Base-by-base conservation (phyloP, 1,284 basidiomycete genomes). In the Moesziomyces parantarcticus region DNA sequence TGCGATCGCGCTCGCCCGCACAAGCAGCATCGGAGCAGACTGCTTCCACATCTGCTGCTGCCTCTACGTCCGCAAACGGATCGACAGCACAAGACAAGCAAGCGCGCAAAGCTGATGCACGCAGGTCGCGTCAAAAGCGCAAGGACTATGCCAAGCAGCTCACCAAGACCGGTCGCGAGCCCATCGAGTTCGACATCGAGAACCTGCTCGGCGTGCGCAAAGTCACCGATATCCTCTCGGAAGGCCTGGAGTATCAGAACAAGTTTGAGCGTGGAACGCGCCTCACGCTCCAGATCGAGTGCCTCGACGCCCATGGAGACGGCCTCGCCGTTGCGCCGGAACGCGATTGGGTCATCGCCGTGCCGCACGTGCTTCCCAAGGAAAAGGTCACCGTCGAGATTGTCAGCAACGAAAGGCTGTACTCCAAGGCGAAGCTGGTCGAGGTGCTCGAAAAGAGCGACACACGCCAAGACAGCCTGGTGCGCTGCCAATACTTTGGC, bases 401-500 rank as follows among this genome's bases (percentile, higher is more conserved):
- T 16, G 66, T 58, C 11, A 61, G 58, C 41, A 78, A 77, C 43
- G 82, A 83, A 42, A 42, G 81, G 20, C 50, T 82, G 3, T 72
- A 68, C 39, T 79, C 77, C 25, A 76, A 78, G 48, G 62, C 75
- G 11, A 72, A 77, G 47, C 49, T 83, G 21, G 49, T 82, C 3
- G 51, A 74, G 29, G 47, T 77, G 10, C 2, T 80, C 0, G 48
- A 75, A 25, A 59, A 73, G 41, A 59, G 46, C 20, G 44, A 49
- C 0, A 20, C 40, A 45, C 67, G 79, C 22, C 40, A 68, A 16
- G 65, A 71, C 23, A 67, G 71, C 6, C 61, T 81, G 43, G 71
- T 82, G 5, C 50, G 58, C n/a, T 83, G 82, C 73, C 75, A 69
- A 34, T 83, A 83, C 63, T 83, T 83, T 74, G 72, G 74, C 22